These are phyloP conservation scores for Acrocalymma vagum DNA, from an alignment of 2,329 filamentous ascomycete genomes.

Conservation along the genomic window DNA sequence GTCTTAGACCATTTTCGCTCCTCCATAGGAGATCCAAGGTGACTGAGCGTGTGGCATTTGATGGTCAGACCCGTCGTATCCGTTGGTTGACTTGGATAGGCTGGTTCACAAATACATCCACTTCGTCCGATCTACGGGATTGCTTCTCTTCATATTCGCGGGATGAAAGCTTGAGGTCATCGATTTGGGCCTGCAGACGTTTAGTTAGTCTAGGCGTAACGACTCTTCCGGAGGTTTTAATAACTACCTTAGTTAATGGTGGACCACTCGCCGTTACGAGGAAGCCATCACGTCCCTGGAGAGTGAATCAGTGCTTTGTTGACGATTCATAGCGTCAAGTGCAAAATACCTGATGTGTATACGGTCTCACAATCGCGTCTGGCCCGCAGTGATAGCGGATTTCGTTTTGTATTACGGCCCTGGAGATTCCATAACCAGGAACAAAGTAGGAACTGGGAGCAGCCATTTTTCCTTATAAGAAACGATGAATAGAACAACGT, in stretches of 20 bases:
- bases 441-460: slow-evolving; percentile 51
- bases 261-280: slow-evolving; percentile 51
- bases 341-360: slow-evolving; percentile 53
- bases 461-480: slow-evolving; percentile 31
- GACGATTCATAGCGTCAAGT: too few species aligned
- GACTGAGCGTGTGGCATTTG: too few species aligned
- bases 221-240: too few species aligned
- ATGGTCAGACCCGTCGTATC: too few species aligned
- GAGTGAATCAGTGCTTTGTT: slow-evolving; percentile 23
- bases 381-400: slow-evolving; percentile 54
- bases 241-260: slow-evolving; percentile 50
- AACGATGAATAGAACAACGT: slow-evolving; percentile 1
- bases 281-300: slow-evolving; percentile 52
- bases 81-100: slow-evolving; percentile 47
- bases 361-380: slow-evolving; percentile 52
- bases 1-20: too few species aligned
- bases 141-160: slow-evolving; percentile 52
- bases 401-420: slow-evolving; percentile 53
- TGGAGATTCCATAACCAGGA: slow-evolving; percentile 52
- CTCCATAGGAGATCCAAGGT: too few species aligned
- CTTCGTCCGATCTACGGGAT: slow-evolving; percentile 45
- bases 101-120: slow-evolving; percentile 48
- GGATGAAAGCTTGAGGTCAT: slow-evolving; percentile 51
- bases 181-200: slow-evolving; percentile 49
- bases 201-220: background rate